phyloP scores from a whole-genome alignment of 2,329 filamentous ascomycete species.

The Chaetomium strumarium region DNA sequence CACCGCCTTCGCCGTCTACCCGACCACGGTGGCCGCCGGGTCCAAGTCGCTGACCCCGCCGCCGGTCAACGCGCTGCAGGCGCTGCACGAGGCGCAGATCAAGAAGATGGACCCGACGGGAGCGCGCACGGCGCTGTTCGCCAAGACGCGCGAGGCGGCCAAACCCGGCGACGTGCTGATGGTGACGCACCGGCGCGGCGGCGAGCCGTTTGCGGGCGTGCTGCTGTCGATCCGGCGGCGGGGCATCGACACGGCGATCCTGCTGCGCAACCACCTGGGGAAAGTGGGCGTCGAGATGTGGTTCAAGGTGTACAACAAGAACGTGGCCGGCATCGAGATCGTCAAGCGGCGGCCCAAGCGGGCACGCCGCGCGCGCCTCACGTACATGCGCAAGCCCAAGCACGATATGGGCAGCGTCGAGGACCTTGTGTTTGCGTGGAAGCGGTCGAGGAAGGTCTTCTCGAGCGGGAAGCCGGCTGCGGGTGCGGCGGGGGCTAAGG shows the following conservation, averaged over 20 bases:
- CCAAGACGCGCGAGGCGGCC: constrained; percentile 64
- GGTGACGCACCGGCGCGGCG: constrained; percentile 69
- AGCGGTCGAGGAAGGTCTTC: constrained; percentile 36
- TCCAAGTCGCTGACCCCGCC: constrained; percentile 16
- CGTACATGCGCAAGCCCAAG: constrained; percentile 82
- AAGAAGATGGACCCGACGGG: constrained; percentile 75
- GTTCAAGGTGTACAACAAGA: constrained; percentile 90
- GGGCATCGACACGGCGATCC: constrained; percentile 83
- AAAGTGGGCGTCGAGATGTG: constrained; percentile 92
- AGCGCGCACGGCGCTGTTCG: constrained; percentile 75
- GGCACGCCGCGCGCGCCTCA: constrained; percentile 79
- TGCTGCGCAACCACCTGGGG: constrained; percentile 80
- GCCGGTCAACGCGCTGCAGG: constrained; percentile 53
- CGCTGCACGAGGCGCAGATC: constrained; percentile 65
- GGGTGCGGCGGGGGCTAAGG: constrained; percentile 18
- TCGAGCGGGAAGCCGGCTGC: constrained; percentile 26
- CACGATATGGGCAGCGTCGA: constrained; percentile 86
- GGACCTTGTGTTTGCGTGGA: constrained; percentile 63
- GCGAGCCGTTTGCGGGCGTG: constrained; percentile 86
- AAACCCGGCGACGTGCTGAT: constrained; percentile 87
- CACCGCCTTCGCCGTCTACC: constrained; percentile 47
- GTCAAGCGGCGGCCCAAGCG: constrained; percentile 81
- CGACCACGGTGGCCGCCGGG: constrained; percentile 12
- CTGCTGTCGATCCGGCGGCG: constrained; percentile 79
- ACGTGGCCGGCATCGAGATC: constrained; percentile 86